A percentile compares a stretch with the other conserved stretches of the same genome.
phyloP scores from a whole-genome alignment of 805 yeast species.

The Ogataea zsoltii region DNA sequence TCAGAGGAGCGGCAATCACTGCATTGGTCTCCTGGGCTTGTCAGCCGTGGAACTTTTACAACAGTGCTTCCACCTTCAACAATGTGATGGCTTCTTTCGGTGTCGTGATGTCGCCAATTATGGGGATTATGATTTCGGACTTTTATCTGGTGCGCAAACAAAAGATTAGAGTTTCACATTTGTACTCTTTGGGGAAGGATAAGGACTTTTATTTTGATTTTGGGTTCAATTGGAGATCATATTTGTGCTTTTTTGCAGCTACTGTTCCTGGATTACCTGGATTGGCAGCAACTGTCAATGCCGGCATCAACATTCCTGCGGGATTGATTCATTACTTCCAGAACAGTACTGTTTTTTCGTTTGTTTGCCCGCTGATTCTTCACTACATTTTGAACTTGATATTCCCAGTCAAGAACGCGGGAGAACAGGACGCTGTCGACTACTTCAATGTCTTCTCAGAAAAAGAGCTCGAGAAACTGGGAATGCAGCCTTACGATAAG shows the following conservation, averaged over 20 bases:
- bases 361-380: constrained; percentile 39
- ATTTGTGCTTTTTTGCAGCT: constrained; percentile 39
- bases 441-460: constrained; percentile 32
- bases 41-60: constrained; percentile 41
- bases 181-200: constrained; percentile 1
- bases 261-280: constrained; percentile 40
- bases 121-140: constrained; percentile 39
- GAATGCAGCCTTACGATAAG: constrained; percentile 20
- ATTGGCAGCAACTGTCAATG: constrained; percentile 31
- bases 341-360: constrained; percentile 46
- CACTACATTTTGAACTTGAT: constrained; percentile 37
- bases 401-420: constrained; percentile 39
- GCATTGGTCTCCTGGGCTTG: constrained; percentile 36
- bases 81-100: constrained; percentile 39
- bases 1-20: constrained; percentile 48
- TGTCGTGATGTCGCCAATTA: constrained; percentile 39
- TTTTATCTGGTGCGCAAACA: constrained; percentile 38
- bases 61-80: constrained; percentile 37
- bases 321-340: constrained; percentile 46
- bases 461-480: constrained; percentile 34
- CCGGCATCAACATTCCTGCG: constrained; percentile 31
- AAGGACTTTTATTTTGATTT: constrained; percentile 38
- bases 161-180: constrained; percentile 9
- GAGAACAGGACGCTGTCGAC: constrained; percentile 37
- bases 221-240: constrained; percentile 47